phyloP scores from a whole-genome alignment of 495 filamentous ascomycete species.

The Podospora fimiseda region DNA sequence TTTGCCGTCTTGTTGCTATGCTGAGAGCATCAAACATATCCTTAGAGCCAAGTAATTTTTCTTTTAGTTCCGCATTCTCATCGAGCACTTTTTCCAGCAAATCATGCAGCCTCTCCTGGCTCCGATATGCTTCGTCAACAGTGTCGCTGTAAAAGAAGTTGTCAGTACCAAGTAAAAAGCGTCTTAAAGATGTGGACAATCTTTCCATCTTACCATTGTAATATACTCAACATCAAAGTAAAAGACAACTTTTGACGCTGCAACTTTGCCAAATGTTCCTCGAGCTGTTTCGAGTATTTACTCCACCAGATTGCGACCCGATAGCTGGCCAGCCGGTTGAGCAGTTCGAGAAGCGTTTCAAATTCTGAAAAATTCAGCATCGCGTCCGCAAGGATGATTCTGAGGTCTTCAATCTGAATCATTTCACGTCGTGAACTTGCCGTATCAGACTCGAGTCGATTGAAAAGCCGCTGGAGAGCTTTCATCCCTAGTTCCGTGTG shows the following conservation, averaged over 20 bases:
- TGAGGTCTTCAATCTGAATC: conserved; percentile 12
- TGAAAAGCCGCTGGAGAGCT: not conserved
- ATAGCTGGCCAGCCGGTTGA: not conserved
- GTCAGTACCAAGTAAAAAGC: not conserved
- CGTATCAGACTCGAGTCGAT: not conserved
- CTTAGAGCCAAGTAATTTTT: not conserved
- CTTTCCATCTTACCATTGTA: conserved; percentile 7
- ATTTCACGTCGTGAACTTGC: not conserved
- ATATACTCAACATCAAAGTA: conserved; percentile 11
- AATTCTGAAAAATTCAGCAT: conserved; percentile 9
- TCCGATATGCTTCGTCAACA: not conserved
- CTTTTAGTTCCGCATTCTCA: conserved; percentile 4
- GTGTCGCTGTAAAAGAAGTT: not conserved
- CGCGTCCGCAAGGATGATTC: conserved; percentile 5
- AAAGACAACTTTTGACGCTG: conserved; percentile 9
- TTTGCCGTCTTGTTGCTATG: not conserved
- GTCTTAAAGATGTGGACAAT: no score
- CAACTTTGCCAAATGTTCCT: conserved; percentile 7
- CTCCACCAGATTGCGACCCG: not conserved
- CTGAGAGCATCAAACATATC: conserved; percentile 6
- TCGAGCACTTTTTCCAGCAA: conserved; percentile 1
- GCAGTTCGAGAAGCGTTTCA: not conserved
- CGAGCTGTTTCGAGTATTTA: conserved; percentile 5
- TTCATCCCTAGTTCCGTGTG: conserved; percentile 6
- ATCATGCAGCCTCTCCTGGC: conserved; percentile 1